Evolutionary conservation across 768 basidiomycete species (phyloP), one percentile per base, ranked within the genome.

Genomic region (Tylopilus balloui): DNA sequence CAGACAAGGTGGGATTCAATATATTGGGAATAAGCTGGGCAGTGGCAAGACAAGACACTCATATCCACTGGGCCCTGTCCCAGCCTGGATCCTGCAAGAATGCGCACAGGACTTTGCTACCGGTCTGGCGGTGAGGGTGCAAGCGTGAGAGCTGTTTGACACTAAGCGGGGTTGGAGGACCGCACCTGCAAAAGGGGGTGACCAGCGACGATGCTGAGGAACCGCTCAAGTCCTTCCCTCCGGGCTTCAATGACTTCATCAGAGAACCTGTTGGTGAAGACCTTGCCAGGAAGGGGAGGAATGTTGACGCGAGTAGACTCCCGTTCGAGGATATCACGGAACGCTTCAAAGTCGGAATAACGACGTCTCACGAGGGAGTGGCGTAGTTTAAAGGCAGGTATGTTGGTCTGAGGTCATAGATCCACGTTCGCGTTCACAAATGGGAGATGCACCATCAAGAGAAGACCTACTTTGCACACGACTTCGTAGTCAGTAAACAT

Each of bases 401-500:
- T 99, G 70, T 98, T 98, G 59, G 96, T 98, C 93, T 96, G 55
- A 11, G n/a, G 42, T 45, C 10, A 13, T 24, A 20, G 12, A 32
- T 31, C 14, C 20, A 23, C 17, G 25, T 13, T 57, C 37, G 56
- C 47, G 29, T 39, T 21, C 45, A 27, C 40, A 28, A 29, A 42
- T 23, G 29, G 42, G 46, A 28, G 46, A 43, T 47, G 38, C 13
- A 31, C 7, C 2, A 29, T 36, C 37, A 35, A 34, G 11, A 6
- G 43, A 38, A 20, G 9, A 28, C 53, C 62, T 50, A 89, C 94
- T 82, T 93, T 93, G 79, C 92, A 96, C 38, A 97, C 86, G 50
- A 99, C 86, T 73, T 99, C 96, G 63, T 98, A 98, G 76, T 98
- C 95, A 35, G 96, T 99, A 71, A 90, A 99, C 94, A 95, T 95